Evolutionary conservation across 106 monocot species (phyloP).

Genomic region (Posidonia australis): DNA sequence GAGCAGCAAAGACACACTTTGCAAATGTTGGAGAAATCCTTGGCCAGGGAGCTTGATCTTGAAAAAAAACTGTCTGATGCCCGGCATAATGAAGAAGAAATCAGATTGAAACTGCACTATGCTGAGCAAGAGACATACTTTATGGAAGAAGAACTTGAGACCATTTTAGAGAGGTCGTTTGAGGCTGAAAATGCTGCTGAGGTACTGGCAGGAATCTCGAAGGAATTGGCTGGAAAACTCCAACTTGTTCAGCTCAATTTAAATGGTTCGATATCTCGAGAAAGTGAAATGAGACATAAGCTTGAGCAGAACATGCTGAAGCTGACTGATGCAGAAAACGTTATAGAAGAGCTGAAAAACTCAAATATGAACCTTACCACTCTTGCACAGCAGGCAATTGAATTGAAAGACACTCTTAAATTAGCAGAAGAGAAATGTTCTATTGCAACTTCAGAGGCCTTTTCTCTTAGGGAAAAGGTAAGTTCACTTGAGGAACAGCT

Average conservation of each 20-base stretch:
- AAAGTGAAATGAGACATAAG: slow-evolving; percentile 24
- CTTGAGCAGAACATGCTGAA: slow-evolving; percentile 21
- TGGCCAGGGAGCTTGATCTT: slow-evolving; percentile 83
- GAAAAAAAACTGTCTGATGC: slow-evolving; percentile 61
- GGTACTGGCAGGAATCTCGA: slow-evolving; percentile 43
- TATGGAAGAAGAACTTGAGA: slow-evolving; percentile 48
- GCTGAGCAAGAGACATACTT: slow-evolving; percentile 34
- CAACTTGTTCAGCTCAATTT: slow-evolving; percentile 32
- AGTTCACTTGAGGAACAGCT: slow-evolving; percentile 39
- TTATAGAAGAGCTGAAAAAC: slow-evolving; percentile 8
- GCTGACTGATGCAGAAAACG: slow-evolving; percentile 16
- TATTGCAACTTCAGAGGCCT: slow-evolving; percentile 15
- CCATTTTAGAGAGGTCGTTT: slow-evolving; percentile 33
- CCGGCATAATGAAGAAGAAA: slow-evolving; percentile 38
- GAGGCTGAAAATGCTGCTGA: slow-evolving; percentile 67
- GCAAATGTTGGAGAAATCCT: slow-evolving; percentile 76
- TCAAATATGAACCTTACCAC: background rate
- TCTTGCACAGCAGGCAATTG: slow-evolving; percentile 8
- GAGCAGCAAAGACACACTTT: slow-evolving; percentile 64
- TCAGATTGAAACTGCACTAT: slow-evolving; percentile 48
- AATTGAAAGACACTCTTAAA: slow-evolving; percentile 19
- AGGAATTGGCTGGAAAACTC: slow-evolving; percentile 37
- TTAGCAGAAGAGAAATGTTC: slow-evolving; percentile 25
- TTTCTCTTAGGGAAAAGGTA: slow-evolving; percentile 37
- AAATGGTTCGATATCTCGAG: slow-evolving; percentile 16